These are phyloP conservation scores for Linum usitatissimum DNA, from an alignment of 345 rosid species.

Conservation along the genomic window DNA sequence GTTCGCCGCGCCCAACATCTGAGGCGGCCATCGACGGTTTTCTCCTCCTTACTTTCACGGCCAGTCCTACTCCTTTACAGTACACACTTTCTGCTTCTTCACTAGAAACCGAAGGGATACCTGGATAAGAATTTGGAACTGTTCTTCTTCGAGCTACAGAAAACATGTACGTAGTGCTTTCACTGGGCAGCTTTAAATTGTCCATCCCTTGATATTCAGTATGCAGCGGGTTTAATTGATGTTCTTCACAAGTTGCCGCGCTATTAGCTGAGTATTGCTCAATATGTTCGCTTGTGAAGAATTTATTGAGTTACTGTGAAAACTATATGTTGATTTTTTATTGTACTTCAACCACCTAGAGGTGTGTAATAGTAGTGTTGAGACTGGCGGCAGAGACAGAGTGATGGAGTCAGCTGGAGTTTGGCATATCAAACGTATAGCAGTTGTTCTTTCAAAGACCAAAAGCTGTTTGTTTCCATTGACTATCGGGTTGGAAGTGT, in stretches of 20 bases:
- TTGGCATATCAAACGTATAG: not conserved
- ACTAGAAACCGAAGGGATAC: no score
- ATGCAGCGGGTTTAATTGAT: not conserved
- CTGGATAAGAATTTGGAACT: not conserved
- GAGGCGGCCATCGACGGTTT: no score
- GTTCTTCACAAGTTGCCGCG: not conserved
- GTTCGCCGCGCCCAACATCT: no score
- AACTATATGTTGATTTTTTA: no score
- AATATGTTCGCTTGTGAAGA: not conserved
- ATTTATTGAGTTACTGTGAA: not conserved
- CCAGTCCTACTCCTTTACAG: no score
- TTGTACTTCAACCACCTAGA: not conserved
- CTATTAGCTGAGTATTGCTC: not conserved
- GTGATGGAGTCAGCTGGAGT: not conserved
- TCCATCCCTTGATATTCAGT: not conserved
- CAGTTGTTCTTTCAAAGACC: not conserved
- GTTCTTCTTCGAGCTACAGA: not conserved
- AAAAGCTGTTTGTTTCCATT: not conserved
- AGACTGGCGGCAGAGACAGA: not conserved
- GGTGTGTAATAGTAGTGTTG: not conserved
- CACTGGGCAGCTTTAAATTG: not conserved
- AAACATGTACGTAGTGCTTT: not conserved
- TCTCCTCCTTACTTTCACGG: no score
- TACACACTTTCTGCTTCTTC: no score
- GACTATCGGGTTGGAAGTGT: not conserved